A percentile compares a stretch with the other conserved stretches of the same genome.
phyloP scores from a whole-genome alignment of 495 filamentous ascomycete genomes.

The Aspergillus mulundensis region DNA sequence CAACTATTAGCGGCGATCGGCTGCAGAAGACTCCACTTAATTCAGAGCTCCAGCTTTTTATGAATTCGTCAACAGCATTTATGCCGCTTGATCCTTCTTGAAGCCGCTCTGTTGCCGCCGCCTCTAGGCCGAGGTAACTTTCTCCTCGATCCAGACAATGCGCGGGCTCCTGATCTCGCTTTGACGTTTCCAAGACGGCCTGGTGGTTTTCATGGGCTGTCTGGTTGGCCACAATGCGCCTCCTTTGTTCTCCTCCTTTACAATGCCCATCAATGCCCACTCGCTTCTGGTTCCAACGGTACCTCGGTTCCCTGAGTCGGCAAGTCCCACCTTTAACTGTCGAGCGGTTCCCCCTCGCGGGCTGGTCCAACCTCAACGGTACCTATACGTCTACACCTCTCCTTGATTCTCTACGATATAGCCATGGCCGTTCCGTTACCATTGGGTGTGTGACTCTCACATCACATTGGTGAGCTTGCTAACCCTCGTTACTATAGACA shows the following conservation, averaged over 20 bases:
- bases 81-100: background rate
- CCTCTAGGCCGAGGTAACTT: constrained; percentile 8
- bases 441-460: background rate
- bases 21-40: background rate
- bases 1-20: background rate
- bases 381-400: background rate
- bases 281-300: background rate
- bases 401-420: background rate
- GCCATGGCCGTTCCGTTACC: constrained; percentile 4
- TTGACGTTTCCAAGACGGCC: background rate
- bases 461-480: background rate
- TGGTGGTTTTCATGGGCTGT: background rate
- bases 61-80: background rate
- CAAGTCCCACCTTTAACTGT: background rate
- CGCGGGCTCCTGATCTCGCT: background rate
- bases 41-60: background rate
- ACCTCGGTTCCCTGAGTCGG: background rate
- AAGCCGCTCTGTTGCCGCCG: background rate
- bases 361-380: background rate
- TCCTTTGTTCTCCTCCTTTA: background rate
- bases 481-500: constrained; percentile 18
- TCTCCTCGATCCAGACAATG: background rate
- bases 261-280: background rate
- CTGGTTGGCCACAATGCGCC: background rate
- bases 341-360: background rate